Conservation (phyloP, 2,329 filamentous ascomycete species). For the Chrysosporium keratinophilum region DNA sequence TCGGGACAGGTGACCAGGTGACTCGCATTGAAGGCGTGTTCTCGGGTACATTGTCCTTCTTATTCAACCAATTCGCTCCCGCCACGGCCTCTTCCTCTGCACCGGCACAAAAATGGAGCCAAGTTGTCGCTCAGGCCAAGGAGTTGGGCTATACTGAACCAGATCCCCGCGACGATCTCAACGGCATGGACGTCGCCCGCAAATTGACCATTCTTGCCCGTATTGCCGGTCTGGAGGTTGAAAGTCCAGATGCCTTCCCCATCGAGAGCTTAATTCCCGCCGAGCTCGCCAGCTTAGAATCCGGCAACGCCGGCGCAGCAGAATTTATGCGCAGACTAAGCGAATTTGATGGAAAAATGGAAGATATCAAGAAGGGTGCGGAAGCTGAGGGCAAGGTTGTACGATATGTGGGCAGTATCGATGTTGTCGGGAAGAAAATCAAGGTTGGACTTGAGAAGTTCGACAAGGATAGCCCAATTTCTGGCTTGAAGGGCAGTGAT, state of each 20-base stretch:
- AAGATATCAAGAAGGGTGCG: conserved; percentile 72
- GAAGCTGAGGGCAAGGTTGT: conserved; percentile 83
- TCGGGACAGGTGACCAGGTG: conserved; percentile 85
- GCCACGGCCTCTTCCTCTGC: conserved; percentile 47
- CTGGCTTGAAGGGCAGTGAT: conserved; percentile 88
- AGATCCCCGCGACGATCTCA: conserved; percentile 75
- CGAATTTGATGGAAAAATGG: conserved; percentile 81
- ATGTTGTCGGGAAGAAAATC: conserved; percentile 67
- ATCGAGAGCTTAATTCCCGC: conserved; percentile 88
- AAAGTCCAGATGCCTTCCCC: conserved; percentile 78
- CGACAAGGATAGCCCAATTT: conserved; percentile 80
- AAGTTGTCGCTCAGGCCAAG: conserved; percentile 86
- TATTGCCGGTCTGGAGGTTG: conserved; percentile 67
- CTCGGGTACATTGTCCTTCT: conserved; percentile 92
- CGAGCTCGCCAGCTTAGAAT: conserved; percentile 65
- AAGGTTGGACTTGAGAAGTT: conserved; percentile 89
- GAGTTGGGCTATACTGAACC: conserved; percentile 86
- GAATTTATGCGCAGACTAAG: conserved; percentile 77
- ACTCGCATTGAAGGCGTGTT: conserved; percentile 94
- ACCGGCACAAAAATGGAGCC: conserved; percentile 63
- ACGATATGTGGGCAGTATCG: conserved; percentile 86
- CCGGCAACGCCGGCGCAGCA: conserved; percentile 48
- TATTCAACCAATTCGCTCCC: conserved; percentile 95
- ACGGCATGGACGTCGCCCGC: conserved; percentile 81
- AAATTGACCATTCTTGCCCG: conserved; percentile 93